Percentiles rank a stretch among this genome's conserved stretches.
Conservation (phyloP, 2,329 filamentous ascomycete genomes). For the Arthroderma sp. region DNA sequence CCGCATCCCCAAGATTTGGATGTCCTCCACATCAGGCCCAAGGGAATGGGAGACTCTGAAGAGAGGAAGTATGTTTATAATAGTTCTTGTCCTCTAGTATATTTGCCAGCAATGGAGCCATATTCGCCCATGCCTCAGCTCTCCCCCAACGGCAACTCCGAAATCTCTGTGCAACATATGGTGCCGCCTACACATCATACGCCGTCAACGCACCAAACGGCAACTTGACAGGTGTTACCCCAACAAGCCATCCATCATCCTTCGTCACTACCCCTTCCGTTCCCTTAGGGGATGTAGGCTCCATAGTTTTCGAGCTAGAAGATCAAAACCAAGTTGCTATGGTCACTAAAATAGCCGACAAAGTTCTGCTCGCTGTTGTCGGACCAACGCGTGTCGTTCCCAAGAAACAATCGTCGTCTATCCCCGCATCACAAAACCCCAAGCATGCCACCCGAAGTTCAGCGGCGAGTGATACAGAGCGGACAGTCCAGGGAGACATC, state of each 20-base stretch:
- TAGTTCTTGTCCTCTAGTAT: slow-evolving; percentile 18
- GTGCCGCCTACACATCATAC: slow-evolving; percentile 31
- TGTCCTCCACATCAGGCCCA: not conserved
- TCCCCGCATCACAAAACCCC: not conserved
- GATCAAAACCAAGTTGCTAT: slow-evolving; percentile 24
- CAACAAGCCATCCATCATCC: slow-evolving; percentile 30
- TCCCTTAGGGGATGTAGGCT: slow-evolving; percentile 29
- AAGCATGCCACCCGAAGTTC: slow-evolving; percentile 2
- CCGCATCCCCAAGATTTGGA: not conserved
- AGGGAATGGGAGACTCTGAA: too few relatives aligned
- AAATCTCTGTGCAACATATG: slow-evolving; percentile 31
- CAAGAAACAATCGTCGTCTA: too few relatives aligned
- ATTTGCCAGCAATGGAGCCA: slow-evolving; percentile 31
- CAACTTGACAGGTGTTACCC: slow-evolving; percentile 31
- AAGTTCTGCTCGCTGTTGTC: slow-evolving; percentile 29
- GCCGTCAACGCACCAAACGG: slow-evolving; percentile 28
- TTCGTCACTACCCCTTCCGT: slow-evolving; percentile 30
- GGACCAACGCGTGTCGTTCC: slow-evolving; percentile 16
- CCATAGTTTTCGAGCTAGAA: slow-evolving; percentile 31
- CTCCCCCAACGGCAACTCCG: slow-evolving; percentile 28
- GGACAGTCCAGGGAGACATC: slow-evolving; percentile 3
- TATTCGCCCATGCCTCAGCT: slow-evolving; percentile 31
- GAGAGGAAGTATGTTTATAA: not conserved
- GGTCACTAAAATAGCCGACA: slow-evolving; percentile 30
- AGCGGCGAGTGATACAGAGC: slow-evolving; percentile 11